Evolutionary conservation across 2,329 filamentous ascomycete species (phyloP).

Genomic region (Trichoderma atrobrunneum): DNA sequence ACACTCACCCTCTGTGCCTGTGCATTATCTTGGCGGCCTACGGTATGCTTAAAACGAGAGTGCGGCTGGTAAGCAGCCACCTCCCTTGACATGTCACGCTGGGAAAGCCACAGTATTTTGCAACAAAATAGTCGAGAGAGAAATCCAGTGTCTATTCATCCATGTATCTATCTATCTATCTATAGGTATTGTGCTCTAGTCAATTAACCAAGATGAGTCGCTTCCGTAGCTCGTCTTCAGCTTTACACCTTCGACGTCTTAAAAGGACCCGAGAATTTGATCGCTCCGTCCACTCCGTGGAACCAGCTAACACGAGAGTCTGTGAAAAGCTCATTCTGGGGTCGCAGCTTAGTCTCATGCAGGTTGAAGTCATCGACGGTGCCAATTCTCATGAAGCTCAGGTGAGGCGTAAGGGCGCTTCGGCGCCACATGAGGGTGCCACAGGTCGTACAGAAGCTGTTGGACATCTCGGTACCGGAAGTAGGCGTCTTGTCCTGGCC

Average conservation of each 20-base stretch:
- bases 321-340: background rate
- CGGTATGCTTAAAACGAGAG: background rate
- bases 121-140: background rate
- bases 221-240: background rate
- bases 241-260: background rate
- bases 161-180: background rate
- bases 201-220: background rate
- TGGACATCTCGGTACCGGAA: background rate
- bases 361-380: constrained; percentile 11
- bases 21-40: background rate
- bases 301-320: background rate
- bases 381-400: constrained; percentile 11
- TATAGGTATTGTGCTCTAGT: background rate
- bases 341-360: constrained; percentile 7
- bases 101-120: background rate
- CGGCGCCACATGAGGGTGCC: constrained; percentile 15
- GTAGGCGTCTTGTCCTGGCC: background rate
- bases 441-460: constrained; percentile 10
- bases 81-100: background rate
- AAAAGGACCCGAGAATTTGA: background rate
- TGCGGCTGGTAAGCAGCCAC: background rate
- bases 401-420: background rate
- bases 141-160: background rate
- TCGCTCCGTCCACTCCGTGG: constrained; percentile 8
- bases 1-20: background rate